Percentiles rank a stretch among this genome's conserved stretches.
Conservation (phyloP, 2,329 filamentous ascomycete species). For the Penicillium sp. region DNA sequence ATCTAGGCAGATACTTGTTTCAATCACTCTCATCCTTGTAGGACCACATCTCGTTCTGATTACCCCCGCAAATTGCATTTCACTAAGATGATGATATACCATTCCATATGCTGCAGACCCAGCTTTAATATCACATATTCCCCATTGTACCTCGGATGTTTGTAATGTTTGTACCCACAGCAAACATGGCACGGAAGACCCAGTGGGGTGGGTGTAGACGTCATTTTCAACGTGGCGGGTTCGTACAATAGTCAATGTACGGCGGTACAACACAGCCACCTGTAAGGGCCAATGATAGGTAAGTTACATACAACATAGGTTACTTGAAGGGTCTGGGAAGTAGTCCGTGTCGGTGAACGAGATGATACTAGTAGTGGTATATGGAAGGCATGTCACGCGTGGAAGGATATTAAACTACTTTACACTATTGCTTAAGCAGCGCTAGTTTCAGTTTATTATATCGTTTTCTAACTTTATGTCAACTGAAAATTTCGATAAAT, state of each 20-base stretch:
- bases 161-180: background rate
- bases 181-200: background rate
- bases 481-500: background rate
- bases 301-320: no score
- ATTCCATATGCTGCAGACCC: background rate
- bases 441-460: constrained; percentile 3
- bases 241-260: background rate
- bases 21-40: background rate
- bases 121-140: background rate
- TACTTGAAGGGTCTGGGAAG: background rate
- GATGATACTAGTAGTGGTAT: background rate
- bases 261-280: background rate
- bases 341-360: background rate
- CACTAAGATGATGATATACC: background rate
- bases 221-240: constrained; percentile 3
- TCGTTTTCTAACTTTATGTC: background rate
- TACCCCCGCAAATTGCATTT: background rate
- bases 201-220: background rate
- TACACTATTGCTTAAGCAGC: background rate
- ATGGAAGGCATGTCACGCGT: background rate
- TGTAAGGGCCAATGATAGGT: background rate
- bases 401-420: background rate
- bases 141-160: background rate
- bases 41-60: background rate
- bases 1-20: background rate